A percentile compares a stretch with the other conserved stretches of the same genome.
phyloP scores from a whole-genome alignment of 2,329 filamentous ascomycete genomes.

The Fusarium dlaminii region DNA sequence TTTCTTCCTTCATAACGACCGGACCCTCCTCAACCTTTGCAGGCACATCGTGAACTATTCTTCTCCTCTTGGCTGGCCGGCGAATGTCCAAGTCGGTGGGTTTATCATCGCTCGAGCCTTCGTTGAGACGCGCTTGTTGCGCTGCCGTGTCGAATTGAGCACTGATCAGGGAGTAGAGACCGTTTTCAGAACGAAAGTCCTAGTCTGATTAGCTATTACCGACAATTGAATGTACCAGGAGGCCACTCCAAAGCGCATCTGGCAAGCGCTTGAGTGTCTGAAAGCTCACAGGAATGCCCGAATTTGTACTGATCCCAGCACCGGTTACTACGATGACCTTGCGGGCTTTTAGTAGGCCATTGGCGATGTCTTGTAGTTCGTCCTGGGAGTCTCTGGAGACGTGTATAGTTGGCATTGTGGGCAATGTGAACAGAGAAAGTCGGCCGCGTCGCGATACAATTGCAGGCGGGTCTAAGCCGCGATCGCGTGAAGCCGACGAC shows the following conservation, averaged over 20 bases:
- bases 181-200: conserved; percentile 79
- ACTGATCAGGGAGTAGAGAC: conserved; percentile 77
- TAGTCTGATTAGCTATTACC: conserved; percentile 45
- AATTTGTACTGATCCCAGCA: conserved; percentile 79
- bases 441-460: conserved; percentile 41
- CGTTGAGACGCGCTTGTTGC: conserved; percentile 46
- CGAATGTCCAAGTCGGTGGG: conserved; percentile 25
- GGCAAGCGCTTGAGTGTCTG: conserved; percentile 12
- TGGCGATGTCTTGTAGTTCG: conserved; percentile 71
- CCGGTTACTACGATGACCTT: conserved; percentile 79
- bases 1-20: conserved; percentile 34
- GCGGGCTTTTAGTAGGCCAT: conserved; percentile 69
- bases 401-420: conserved; percentile 67
- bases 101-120: conserved; percentile 36
- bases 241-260: background rate
- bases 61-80: conserved; percentile 48
- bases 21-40: conserved; percentile 12
- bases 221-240: background rate
- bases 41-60: conserved; percentile 40
- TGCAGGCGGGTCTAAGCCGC: conserved; percentile 26
- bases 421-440: conserved; percentile 18
- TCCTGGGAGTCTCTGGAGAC: conserved; percentile 61
- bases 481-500: conserved; percentile 33
- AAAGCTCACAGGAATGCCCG: conserved; percentile 72
- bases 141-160: conserved; percentile 69